phyloP scores from a whole-genome alignment of 176 grass and related monocot genomes.

The Alloteropsis semialata region DNA sequence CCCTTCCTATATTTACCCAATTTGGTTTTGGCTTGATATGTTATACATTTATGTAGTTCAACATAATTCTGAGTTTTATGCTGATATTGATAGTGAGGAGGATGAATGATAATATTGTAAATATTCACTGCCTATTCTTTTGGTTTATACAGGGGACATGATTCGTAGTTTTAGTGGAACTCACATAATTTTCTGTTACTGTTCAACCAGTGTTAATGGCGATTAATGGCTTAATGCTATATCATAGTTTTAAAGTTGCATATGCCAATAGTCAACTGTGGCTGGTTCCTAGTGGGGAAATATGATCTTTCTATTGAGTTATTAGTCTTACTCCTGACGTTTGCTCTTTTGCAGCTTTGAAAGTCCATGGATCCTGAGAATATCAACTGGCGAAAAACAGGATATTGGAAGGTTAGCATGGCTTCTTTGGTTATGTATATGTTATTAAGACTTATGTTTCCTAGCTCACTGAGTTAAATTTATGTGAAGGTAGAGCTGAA shows the following conservation, averaged over 20 bases:
- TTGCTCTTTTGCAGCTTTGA: slow-evolving; percentile 57
- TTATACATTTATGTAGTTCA: slow-evolving; percentile 2
- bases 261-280: not conserved
- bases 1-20: not conserved
- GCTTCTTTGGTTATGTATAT: slow-evolving; percentile 15
- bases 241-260: not conserved
- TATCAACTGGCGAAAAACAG: slow-evolving; percentile 55
- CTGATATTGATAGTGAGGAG: slow-evolving; percentile 1
- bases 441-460: not conserved
- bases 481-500: slow-evolving; percentile 55
- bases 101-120: slow-evolving; percentile 5
- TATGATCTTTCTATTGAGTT: not conserved
- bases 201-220: not conserved
- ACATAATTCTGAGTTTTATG: not conserved
- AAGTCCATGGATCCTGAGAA: slow-evolving; percentile 60
- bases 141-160: not conserved
- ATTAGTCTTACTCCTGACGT: slow-evolving; percentile 19
- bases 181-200: not conserved
- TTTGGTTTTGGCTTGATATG: slow-evolving; percentile 7
- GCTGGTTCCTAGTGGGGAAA: not conserved
- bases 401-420: slow-evolving; percentile 51
- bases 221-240: not conserved
- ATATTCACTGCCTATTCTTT: not conserved
- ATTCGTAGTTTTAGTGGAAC: not conserved
- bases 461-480: slow-evolving; percentile 37